Evolutionary conservation across 176 grass and related monocot genomes (phyloP).

Genomic region (Pontederia paniculata): DNA sequence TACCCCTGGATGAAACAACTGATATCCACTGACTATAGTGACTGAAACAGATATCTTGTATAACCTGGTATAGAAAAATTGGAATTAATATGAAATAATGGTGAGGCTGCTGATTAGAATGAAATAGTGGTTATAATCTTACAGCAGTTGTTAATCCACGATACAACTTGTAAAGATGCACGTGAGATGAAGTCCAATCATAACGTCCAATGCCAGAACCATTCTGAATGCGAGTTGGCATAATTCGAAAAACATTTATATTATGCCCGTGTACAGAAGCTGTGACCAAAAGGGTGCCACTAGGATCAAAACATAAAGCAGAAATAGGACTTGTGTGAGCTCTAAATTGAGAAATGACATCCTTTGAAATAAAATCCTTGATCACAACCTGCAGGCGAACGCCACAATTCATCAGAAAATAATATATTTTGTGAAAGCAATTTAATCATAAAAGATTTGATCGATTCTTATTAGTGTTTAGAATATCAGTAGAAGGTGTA

Average conservation of each 20-base stretch:
- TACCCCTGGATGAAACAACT: constrained; percentile 79
- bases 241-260: constrained; percentile 97
- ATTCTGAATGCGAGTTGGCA: constrained; percentile 64
- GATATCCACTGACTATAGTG: constrained; percentile 96
- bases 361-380: constrained; percentile 81
- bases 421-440: background rate
- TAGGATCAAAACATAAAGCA: constrained; percentile 95
- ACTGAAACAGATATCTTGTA: constrained; percentile 96
- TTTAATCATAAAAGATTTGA: too few species aligned
- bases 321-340: constrained; percentile 97
- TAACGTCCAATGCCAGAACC: constrained; percentile 44
- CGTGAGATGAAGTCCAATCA: constrained; percentile 85
- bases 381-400: constrained; percentile 72
- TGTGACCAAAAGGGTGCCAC: constrained; percentile 90
- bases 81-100: constrained; percentile 3
- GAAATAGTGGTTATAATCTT: constrained; percentile 21
- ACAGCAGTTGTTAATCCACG: constrained; percentile 94
- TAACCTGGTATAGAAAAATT: constrained; percentile 56
- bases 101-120: background rate
- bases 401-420: background rate
- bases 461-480: too few species aligned
- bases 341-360: constrained; percentile 84
- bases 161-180: constrained; percentile 96
- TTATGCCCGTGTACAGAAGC: constrained; percentile 95
- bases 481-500: too few species aligned